Evolutionary conservation across 2,329 filamentous ascomycete genomes (phyloP).

Genomic region (Cytospora mali): DNA sequence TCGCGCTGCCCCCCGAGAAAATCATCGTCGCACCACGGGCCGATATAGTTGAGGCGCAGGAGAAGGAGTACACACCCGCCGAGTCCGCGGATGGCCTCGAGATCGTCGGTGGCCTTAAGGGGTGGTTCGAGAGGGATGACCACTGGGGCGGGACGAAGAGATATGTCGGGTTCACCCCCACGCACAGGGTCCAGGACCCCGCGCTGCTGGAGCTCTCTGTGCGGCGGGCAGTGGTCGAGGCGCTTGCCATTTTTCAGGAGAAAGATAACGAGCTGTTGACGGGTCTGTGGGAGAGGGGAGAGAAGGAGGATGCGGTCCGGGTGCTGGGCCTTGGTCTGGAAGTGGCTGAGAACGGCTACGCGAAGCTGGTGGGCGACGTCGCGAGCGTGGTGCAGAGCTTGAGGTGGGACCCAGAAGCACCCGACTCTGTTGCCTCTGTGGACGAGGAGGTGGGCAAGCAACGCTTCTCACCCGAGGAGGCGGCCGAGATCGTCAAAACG

Average conservation of each 20-base stretch:
- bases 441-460: conserved; percentile 30
- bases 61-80: conserved; percentile 36
- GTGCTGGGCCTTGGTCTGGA: conserved; percentile 44
- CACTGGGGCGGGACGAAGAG: conserved; percentile 53
- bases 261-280: conserved; percentile 34
- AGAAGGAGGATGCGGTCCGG: conserved; percentile 38
- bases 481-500: conserved; percentile 44
- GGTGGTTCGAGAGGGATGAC: conserved; percentile 58
- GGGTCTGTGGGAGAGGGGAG: conserved; percentile 37
- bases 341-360: conserved; percentile 43
- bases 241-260: conserved; percentile 44
- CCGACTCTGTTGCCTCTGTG: conserved; percentile 8
- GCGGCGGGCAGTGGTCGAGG: conserved; percentile 56
- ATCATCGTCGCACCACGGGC: conserved; percentile 14
- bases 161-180: conserved; percentile 48
- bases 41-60: conserved; percentile 11
- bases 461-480: conserved; percentile 42
- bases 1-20: conserved; percentile 33
- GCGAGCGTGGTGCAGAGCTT: conserved; percentile 33
- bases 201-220: conserved; percentile 51
- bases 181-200: conserved; percentile 45
- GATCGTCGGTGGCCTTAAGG: conserved; percentile 48
- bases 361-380: conserved; percentile 44
- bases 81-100: conserved; percentile 48
- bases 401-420: conserved; percentile 27